These are phyloP conservation scores for Daucus carota DNA, from an alignment of 129 eudicot genomes.

Conservation along the genomic window DNA sequence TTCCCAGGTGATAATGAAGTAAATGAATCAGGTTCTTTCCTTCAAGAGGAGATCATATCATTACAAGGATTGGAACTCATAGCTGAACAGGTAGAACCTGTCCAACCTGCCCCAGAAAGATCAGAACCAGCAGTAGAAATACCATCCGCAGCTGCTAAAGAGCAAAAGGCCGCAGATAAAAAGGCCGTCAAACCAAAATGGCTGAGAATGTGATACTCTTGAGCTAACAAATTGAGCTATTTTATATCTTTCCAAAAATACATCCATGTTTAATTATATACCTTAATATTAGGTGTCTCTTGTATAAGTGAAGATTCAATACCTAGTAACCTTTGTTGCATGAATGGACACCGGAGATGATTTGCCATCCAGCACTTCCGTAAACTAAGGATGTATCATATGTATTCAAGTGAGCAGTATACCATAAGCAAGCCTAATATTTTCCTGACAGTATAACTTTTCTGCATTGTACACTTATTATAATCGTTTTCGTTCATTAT, in stretches of 20 bases:
- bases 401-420: neutral
- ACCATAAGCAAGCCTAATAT: neutral
- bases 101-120: constrained; percentile 19
- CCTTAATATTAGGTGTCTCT: neutral
- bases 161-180: constrained; percentile 57
- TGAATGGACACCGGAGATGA: neutral
- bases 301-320: neutral
- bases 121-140: constrained; percentile 22
- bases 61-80: constrained; percentile 57
- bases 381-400: neutral
- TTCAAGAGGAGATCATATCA: constrained; percentile 61
- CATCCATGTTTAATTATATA: neutral
- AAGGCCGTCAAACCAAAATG: constrained; percentile 73
- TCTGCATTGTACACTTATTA: neutral
- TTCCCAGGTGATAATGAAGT: constrained; percentile 38
- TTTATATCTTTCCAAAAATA: neutral
- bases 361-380: neutral
- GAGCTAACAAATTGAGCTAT: neutral
- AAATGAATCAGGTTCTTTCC: constrained; percentile 44
- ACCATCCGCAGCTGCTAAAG: constrained; percentile 36
- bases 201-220: constrained; percentile 51
- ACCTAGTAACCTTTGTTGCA: neutral
- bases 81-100: constrained; percentile 34
- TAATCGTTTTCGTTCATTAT: neutral
- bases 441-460: neutral